Base-by-base conservation (phyloP, 345 rosid genomes). In the Hibiscus mutabilis region DNA sequence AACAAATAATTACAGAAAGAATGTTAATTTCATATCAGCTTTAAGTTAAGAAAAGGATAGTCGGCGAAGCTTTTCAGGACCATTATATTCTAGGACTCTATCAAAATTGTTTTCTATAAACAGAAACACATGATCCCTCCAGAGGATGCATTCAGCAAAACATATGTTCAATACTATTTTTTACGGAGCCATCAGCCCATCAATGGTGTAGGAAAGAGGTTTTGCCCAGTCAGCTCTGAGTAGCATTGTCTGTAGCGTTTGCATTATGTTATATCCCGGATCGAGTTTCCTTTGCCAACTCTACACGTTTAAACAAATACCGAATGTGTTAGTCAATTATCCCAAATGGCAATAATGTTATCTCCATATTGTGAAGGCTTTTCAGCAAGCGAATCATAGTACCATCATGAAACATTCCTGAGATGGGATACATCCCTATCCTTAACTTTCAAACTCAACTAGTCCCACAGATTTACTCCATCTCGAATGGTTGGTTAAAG, bases 231-330 rank as follows among this genome's bases (percentile, higher is more conserved):
- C 99, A 5, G 84, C 88, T 82, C 81, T 87, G 13, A 91, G 89
- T 53, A 96, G 82, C 77, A 92, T 79, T 5, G 85, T 79, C 78
- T 88, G 96, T 65, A 96, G 79, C 1, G 96, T 92, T 11, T 79
- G 82, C 97, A 96, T 96, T 70, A 96, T 89, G 73, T 96, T 85
- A 72, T 91, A 96, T 58, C 77, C 83, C 5, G 95, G 99, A 84
- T 92, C 97, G 0, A 96, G 94, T 82, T 96, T 96, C 75, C 93
- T 76, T 75, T 96, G 98, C 99, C 99, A 96, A 21, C 97, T 98
- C 98, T 95, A 59, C 35, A 72, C 58, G 61, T 37, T 73, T 27
- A 14, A 19, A 62, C 40, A 65, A 11, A 31, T 27, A 70, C 8
- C 18, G 65, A 33, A 21, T 10, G 27, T n/a, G 71, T 5, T 18